Evolutionary conservation across 768 basidiomycete genomes (phyloP), one percentile per base, ranked within the genome.

Genomic region (Phaeotremella skinneri): DNA sequence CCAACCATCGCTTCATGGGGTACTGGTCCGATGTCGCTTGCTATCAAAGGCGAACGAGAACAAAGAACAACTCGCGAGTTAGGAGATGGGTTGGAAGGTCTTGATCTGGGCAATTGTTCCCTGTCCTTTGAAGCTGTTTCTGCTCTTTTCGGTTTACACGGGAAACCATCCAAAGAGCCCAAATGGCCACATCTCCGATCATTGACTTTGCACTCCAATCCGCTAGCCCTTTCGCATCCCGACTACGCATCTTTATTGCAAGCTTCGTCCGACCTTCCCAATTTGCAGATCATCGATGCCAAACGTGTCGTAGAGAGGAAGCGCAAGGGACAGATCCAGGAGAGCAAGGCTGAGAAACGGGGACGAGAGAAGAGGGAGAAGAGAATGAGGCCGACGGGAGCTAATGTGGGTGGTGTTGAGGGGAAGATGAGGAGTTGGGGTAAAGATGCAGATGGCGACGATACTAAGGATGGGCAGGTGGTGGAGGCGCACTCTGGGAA

Each of bases 61-160:
- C 20, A 45, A 45, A 13, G 11, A 54, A 52, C 43, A 49, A 52
- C 48, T 26, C 17, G 20, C 41, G 41, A 56, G 17, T 37, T 11
- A 43, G 72, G 72, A 2, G 66, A 69, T 20, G 72, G 72, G 11
- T 49, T 74, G 4, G 67, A 74, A 59, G 65, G 66, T 3, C 60
- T 74, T 17, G 72, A 74, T 56, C 42, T 74, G 2, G 72, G 72
- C 16, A 69, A 69, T 32, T 74, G 72, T 34, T 63, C 67, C 7
- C 50, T 74, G 13, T 29, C 67, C 32, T 65, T 32, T 30, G 27
- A 39, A 0, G 49, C 66, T 20, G 37, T 68, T n/a, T 45, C 56
- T 1, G 14, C 52, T 2, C 25, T 63, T 16, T 70, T 68, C 55
- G 49, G 51, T 20, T 27, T 61, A 9, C 23, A 52, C 29, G 11